Percentiles rank a stretch among this genome's conserved stretches.
Evolutionary conservation across 2,329 filamentous ascomycete genomes (phyloP).

Genomic region (Calycina marina): DNA sequence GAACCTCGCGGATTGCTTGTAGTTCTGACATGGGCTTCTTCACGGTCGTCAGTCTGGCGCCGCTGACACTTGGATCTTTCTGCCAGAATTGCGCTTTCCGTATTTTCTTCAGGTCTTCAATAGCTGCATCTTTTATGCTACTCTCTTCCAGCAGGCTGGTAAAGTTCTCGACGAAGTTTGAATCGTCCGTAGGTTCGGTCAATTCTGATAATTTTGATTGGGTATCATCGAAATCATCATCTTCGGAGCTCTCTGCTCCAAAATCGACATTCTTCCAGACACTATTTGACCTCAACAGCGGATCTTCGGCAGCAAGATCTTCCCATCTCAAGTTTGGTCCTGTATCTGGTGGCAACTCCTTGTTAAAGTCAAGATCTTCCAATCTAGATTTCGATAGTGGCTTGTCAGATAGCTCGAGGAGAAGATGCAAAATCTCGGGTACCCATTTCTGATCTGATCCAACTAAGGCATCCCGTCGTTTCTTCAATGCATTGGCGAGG

Average conservation of each 20-base stretch:
- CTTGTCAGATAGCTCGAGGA: constrained; percentile 69
- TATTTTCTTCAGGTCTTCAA: constrained; percentile 25
- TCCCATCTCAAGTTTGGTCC: constrained; percentile 54
- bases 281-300: constrained; percentile 49
- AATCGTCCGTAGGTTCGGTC: constrained; percentile 20
- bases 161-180: constrained; percentile 18
- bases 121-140: constrained; percentile 18
- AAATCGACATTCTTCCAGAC: constrained; percentile 62
- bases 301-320: constrained; percentile 63
- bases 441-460: constrained; percentile 44
- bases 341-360: constrained; percentile 28
- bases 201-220: constrained; percentile 24
- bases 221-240: constrained; percentile 23
- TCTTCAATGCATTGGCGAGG: constrained; percentile 54
- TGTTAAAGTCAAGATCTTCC: constrained; percentile 43
- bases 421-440: constrained; percentile 64
- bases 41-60: constrained; percentile 16
- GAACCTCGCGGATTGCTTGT: constrained; percentile 57
- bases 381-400: constrained; percentile 58
- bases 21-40: constrained; percentile 36
- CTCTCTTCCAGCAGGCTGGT: constrained; percentile 21
- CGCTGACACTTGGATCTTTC: constrained; percentile 19
- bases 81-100: constrained; percentile 33
- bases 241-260: constrained; percentile 45
- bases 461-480: constrained; percentile 44